phyloP scores from a whole-genome alignment of 2,329 filamentous ascomycete species.

The Helotiales sp. region DNA sequence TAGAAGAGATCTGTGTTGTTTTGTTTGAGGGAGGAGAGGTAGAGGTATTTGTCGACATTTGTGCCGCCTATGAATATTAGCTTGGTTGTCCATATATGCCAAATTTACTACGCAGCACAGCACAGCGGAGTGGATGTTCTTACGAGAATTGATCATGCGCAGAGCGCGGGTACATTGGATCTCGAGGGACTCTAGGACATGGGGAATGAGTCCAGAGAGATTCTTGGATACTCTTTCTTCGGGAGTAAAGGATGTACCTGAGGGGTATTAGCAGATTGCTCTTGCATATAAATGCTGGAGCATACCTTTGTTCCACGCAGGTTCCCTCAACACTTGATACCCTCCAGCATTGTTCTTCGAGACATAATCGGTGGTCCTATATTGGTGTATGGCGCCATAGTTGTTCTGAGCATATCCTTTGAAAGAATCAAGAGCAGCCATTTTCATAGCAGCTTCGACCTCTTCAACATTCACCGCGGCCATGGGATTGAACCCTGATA shows the following conservation, averaged over 20 bases:
- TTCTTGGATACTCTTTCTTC: slow-evolving; percentile 64
- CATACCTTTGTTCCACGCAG: slow-evolving; percentile 66
- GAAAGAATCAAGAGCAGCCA: slow-evolving; percentile 59
- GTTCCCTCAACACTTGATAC: slow-evolving; percentile 62
- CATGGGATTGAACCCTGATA: slow-evolving; percentile 31
- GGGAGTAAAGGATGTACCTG: slow-evolving; percentile 64
- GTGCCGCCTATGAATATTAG: slow-evolving; percentile 66
- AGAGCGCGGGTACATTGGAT: slow-evolving; percentile 67
- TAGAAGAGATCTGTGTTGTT: slow-evolving; percentile 82
- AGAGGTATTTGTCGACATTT: slow-evolving; percentile 79
- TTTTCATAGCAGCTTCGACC: slow-evolving; percentile 61
- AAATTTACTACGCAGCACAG: too few relatives aligned
- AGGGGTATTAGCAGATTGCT: neutral
- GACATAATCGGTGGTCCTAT: slow-evolving; percentile 53
- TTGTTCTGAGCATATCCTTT: slow-evolving; percentile 59
- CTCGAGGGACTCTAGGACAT: slow-evolving; percentile 60
- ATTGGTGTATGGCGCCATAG: slow-evolving; percentile 56
- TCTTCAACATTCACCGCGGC: slow-evolving; percentile 50
- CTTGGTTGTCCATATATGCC: too few relatives aligned
- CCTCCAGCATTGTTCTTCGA: slow-evolving; percentile 52
- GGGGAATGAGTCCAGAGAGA: slow-evolving; percentile 65
- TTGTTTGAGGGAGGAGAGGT: slow-evolving; percentile 73
- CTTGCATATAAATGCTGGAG: slow-evolving; percentile 16
- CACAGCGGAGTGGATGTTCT: too few relatives aligned
- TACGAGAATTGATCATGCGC: slow-evolving; percentile 75